Percentiles rank a stretch among this genome's conserved stretches.
Evolutionary conservation across 1,284 basidiomycete genomes (phyloP).

Genomic region (Pascua sp.): DNA sequence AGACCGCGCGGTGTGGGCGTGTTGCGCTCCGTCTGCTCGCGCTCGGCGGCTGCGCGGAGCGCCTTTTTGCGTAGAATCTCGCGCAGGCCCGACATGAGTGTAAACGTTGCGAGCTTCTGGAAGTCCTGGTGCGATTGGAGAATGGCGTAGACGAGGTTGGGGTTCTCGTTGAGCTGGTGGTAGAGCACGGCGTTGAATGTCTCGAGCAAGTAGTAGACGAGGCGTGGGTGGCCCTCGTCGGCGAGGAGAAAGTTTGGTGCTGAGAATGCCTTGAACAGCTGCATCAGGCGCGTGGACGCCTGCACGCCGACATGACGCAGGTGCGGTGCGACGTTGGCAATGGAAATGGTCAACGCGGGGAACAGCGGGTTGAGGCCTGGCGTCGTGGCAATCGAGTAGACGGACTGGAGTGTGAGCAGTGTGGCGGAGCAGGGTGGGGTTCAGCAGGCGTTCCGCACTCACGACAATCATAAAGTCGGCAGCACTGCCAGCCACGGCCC

Average conservation of each 20-base stretch:
- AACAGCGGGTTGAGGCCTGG: constrained; percentile 82
- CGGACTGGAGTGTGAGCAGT: constrained; percentile 57
- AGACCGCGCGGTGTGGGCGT: constrained; percentile 5
- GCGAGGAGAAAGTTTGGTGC: constrained; percentile 83
- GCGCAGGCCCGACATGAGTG: constrained; percentile 71
- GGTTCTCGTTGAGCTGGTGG: constrained; percentile 66
- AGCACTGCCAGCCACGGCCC: constrained; percentile 66
- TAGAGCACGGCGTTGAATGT: constrained; percentile 80
- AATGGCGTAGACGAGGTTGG: constrained; percentile 81
- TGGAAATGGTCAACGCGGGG: constrained; percentile 81
- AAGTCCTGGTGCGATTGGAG: constrained; percentile 76
- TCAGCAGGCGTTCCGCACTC: constrained; percentile 45
- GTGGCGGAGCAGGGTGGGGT: too few relatives aligned
- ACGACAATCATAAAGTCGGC: constrained; percentile 86
- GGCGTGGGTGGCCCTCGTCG: constrained; percentile 87
- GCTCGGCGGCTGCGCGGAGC: constrained; percentile 56
- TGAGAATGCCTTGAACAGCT: constrained; percentile 84
- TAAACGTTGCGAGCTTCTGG: constrained; percentile 84
- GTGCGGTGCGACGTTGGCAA: constrained; percentile 83
- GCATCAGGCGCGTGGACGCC: constrained; percentile 74
- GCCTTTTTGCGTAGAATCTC: constrained; percentile 73
- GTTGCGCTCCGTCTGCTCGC: constrained; percentile 12
- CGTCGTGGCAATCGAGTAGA: constrained; percentile 86
- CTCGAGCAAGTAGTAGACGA: constrained; percentile 72
- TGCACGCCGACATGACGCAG: constrained; percentile 76